A percentile compares a stretch with the other conserved stretches of the same genome.
Conservation (phyloP, 176 grass and related monocot species). For the Oryza glaberrima region DNA sequence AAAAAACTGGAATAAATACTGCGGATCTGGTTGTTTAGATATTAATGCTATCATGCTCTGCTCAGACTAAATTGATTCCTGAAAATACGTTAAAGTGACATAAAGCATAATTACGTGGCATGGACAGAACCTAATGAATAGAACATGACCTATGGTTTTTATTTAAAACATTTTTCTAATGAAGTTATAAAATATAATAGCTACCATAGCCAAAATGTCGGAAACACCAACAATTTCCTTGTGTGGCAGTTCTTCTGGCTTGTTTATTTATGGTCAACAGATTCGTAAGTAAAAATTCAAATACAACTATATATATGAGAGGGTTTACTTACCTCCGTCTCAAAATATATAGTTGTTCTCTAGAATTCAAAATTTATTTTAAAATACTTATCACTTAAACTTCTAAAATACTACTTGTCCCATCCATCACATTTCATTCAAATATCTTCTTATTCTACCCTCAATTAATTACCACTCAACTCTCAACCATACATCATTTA, state of each 20-base stretch:
- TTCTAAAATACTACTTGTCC: too few species aligned
- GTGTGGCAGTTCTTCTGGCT: too few species aligned
- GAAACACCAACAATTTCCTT: background rate
- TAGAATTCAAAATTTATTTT: too few species aligned
- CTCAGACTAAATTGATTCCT: background rate
- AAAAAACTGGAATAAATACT: background rate
- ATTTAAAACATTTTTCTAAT: background rate
- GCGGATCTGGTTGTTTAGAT: background rate
- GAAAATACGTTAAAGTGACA: background rate
- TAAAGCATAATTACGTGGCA: background rate
- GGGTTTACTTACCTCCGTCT: too few species aligned
- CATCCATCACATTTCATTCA: too few species aligned
- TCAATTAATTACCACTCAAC: too few species aligned
- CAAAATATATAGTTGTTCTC: too few species aligned
- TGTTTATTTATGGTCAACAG: background rate
- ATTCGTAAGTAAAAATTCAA: background rate
- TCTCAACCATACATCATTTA: too few species aligned
- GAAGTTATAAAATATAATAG: background rate
- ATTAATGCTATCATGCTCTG: background rate
- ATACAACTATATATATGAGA: too few species aligned
- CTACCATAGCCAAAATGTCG: background rate
- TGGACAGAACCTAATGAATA: background rate
- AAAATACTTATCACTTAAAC: too few species aligned
- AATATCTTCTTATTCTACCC: too few species aligned
- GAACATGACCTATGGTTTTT: background rate